A percentile compares a stretch with the other conserved stretches of the same genome.
phyloP scores from a whole-genome alignment of 140 eudicot species.

The Stevia rebaudiana region DNA sequence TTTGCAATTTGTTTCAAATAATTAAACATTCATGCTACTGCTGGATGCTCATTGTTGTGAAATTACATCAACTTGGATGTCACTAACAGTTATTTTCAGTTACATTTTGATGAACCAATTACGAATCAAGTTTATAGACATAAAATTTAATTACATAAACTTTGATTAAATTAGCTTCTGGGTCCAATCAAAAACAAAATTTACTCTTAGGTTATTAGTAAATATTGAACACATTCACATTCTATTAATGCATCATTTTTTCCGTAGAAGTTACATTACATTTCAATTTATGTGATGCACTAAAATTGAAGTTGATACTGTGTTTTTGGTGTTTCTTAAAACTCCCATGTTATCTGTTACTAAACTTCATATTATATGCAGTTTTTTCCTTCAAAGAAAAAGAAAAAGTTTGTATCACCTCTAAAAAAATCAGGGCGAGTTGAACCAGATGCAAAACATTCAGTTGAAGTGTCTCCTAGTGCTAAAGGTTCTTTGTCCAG shows the following conservation, averaged over 20 bases:
- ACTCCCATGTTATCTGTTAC: not conserved
- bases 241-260: too few species aligned
- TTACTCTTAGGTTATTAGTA: not conserved
- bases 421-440: slow-evolving; percentile 35
- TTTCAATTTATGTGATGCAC: not conserved
- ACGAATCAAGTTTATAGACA: not conserved
- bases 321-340: not conserved
- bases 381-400: slow-evolving; percentile 86
- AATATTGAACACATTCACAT: not conserved
- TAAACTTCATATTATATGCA: slow-evolving; percentile 32
- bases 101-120: not conserved
- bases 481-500: slow-evolving; percentile 69
- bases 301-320: not conserved
- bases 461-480: slow-evolving; percentile 62
- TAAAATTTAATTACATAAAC: not conserved
- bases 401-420: slow-evolving; percentile 53
- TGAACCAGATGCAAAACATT: slow-evolving; percentile 44
- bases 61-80: not conserved
- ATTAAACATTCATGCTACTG: not conserved
- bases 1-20: not conserved
- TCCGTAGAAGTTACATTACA: not conserved
- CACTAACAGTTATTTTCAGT: not conserved
- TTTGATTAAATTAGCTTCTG: not conserved
- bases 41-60: not conserved
- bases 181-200: not conserved